phyloP scores from a whole-genome alignment of 2,329 filamentous ascomycete genomes.

The Proliferodiscus dingleyae region DNA sequence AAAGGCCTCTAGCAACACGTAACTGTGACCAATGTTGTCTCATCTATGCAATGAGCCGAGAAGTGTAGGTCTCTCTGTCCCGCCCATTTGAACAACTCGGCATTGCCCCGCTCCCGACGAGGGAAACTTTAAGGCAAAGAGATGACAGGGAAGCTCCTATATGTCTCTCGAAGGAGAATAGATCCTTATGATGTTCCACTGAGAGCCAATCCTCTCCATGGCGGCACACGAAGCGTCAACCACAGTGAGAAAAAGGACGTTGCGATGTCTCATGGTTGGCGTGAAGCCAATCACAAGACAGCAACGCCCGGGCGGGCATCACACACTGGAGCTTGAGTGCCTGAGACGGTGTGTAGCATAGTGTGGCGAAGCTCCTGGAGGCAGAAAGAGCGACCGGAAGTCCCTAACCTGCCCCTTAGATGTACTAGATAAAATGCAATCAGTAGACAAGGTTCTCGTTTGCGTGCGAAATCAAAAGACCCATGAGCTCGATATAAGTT shows the following conservation, averaged over 20 bases:
- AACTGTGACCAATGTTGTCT: too few relatives aligned
- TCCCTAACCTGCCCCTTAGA: not conserved
- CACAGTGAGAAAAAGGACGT: constrained; percentile 47
- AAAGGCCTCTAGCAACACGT: too few relatives aligned
- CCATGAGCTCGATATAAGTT: constrained; percentile 4
- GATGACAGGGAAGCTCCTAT: too few relatives aligned
- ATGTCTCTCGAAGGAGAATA: too few relatives aligned
- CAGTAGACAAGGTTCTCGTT: constrained; percentile 9
- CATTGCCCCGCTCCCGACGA: too few relatives aligned
- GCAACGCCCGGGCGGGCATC: constrained; percentile 1
- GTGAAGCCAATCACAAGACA: constrained; percentile 17
- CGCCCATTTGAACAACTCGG: too few relatives aligned
- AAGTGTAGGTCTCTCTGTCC: too few relatives aligned
- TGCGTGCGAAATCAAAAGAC: not conserved
- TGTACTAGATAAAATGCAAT: constrained; percentile 5
- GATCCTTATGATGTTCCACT: too few relatives aligned
- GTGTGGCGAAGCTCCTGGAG: constrained; percentile 1
- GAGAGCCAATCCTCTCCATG: constrained; percentile 48
- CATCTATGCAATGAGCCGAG: too few relatives aligned
- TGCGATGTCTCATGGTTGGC: constrained; percentile 18
- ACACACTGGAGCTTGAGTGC: not conserved
- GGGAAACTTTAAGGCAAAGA: too few relatives aligned
- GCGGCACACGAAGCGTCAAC: constrained; percentile 41
- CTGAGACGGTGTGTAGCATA: not conserved
- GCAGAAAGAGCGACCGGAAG: not conserved